Percentiles rank a stretch among this genome's conserved stretches.
Conservation (phyloP, 805 yeast genomes). For the Millerozyma miso region DNA sequence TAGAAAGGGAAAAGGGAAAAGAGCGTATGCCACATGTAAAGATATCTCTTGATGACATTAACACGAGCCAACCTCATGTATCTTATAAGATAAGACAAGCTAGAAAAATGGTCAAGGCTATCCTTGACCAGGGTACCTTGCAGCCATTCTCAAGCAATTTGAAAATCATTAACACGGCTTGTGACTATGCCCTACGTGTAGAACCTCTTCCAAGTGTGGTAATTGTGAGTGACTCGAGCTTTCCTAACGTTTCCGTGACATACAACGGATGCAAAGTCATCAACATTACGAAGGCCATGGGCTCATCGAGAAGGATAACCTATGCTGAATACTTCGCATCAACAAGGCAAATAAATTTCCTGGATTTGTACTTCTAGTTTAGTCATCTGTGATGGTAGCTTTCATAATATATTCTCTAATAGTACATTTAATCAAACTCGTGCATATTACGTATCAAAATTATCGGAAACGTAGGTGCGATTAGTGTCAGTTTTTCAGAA, state of each 20-base stretch:
- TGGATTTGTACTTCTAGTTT: constrained; percentile 36
- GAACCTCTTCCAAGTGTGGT: constrained; percentile 71
- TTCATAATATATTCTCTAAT: neutral
- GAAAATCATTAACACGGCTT: constrained; percentile 65
- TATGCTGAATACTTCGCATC: constrained; percentile 75
- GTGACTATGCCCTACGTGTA: constrained; percentile 64
- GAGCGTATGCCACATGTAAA: constrained; percentile 16
- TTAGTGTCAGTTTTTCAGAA: too few relatives aligned
- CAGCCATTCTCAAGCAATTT: constrained; percentile 68
- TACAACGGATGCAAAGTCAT: constrained; percentile 80
- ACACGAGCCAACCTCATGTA: constrained; percentile 18
- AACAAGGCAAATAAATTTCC: constrained; percentile 45
- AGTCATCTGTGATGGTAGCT: neutral
- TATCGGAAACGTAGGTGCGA: too few relatives aligned
- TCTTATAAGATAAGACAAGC: constrained; percentile 53
- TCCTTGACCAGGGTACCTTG: constrained; percentile 82
- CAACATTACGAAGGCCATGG: constrained; percentile 60
- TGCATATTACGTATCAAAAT: too few relatives aligned
- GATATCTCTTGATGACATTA: constrained; percentile 13
- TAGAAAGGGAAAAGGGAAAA: constrained; percentile 15
- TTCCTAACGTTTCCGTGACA: constrained; percentile 67
- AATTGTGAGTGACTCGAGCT: constrained; percentile 65
- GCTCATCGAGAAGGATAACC: constrained; percentile 39
- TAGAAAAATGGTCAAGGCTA: constrained; percentile 68
- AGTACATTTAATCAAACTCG: too few relatives aligned